Percentiles rank a stretch among this genome's conserved stretches.
Conservation (phyloP, 2,329 filamentous ascomycete species). For the Phaeoacremonium minimum region DNA sequence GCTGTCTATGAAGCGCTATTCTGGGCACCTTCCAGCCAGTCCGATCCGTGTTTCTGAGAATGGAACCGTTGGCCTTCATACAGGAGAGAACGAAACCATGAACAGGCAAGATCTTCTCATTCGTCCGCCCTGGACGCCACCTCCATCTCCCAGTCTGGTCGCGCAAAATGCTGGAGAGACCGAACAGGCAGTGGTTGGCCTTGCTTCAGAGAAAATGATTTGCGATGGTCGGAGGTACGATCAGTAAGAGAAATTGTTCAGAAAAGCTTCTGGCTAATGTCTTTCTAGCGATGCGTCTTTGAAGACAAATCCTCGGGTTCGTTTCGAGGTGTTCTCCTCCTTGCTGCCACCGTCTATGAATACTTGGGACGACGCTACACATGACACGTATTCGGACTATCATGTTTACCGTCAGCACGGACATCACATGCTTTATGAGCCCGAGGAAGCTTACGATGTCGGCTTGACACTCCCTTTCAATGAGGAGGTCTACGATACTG, state of each 20-base stretch:
- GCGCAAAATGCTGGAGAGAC: background rate
- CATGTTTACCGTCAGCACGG: too few relatives aligned
- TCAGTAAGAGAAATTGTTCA: too few relatives aligned
- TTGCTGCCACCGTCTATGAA: background rate
- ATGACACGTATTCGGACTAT: conserved; percentile 8
- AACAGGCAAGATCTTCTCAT: conserved; percentile 1
- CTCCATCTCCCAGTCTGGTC: conserved; percentile 13
- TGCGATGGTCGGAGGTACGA: too few relatives aligned
- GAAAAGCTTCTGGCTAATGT: conserved; percentile 1
- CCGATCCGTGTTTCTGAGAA: too few relatives aligned
- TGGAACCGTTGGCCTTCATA: too few relatives aligned
- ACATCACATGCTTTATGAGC: conserved; percentile 3
- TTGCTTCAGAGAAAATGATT: too few relatives aligned
- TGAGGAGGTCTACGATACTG: conserved; percentile 4
- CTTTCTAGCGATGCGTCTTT: conserved; percentile 6
- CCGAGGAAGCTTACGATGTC: conserved; percentile 9
- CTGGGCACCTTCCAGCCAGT: too few relatives aligned
- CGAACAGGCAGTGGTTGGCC: too few relatives aligned
- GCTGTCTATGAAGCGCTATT: too few relatives aligned
- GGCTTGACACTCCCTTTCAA: conserved; percentile 3
- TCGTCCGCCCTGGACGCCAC: conserved; percentile 16
- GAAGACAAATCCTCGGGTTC: conserved; percentile 1
- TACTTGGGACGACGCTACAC: background rate
- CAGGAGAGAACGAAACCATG: too few relatives aligned
- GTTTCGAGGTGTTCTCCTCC: conserved; percentile 1